Percentiles rank a stretch among this genome's conserved stretches.
Evolutionary conservation across 306 rosid genomes (phyloP).

Genomic region (Medicago ruthenica): DNA sequence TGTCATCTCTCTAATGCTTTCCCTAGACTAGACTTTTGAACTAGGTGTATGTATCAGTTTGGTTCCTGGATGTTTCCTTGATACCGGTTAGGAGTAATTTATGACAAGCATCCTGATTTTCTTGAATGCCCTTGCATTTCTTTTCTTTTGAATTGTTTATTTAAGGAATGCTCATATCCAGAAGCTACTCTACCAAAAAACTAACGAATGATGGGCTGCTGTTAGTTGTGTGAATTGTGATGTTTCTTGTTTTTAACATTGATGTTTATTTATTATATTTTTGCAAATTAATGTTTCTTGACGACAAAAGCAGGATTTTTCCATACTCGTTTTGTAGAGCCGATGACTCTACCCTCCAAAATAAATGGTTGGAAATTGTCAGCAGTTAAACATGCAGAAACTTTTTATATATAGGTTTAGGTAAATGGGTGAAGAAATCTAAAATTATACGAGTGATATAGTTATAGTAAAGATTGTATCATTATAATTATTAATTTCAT

Average conservation of each 20-base stretch:
- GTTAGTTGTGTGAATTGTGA: not conserved
- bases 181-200: not conserved
- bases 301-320: not conserved
- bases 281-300: not conserved
- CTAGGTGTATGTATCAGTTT: conserved; percentile 34
- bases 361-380: not conserved
- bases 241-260: not conserved
- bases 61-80: conserved; percentile 27
- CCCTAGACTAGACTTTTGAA: conserved; percentile 23
- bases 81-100: not conserved
- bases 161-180: conserved; percentile 3
- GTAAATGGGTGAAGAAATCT: not conserved
- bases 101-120: conserved; percentile 1
- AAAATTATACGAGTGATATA: not conserved
- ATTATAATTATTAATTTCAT: too few relatives aligned
- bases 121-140: conserved; percentile 2
- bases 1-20: conserved; percentile 4
- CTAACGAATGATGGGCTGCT: not conserved
- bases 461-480: not conserved
- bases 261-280: not conserved
- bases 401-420: not conserved
- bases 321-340: not conserved
- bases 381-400: not conserved
- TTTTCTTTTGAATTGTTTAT: not conserved
- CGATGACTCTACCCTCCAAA: not conserved